A percentile compares a stretch with the other conserved stretches of the same genome.
These are phyloP conservation scores for Ensete glaucum DNA, from an alignment of 176 grass and related monocot genomes.

Conservation along the genomic window DNA sequence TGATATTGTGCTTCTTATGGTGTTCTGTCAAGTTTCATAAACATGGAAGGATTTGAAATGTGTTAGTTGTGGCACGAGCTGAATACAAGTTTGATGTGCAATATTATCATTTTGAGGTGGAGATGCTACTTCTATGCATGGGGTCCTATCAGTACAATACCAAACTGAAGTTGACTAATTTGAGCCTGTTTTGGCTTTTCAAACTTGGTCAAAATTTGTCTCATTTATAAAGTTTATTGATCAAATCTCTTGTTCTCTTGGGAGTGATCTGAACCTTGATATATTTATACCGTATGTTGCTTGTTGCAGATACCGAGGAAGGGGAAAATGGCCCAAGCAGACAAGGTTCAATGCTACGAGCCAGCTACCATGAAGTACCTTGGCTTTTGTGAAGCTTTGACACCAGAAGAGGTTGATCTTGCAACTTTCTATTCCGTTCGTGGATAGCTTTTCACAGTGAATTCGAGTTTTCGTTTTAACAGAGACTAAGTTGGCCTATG, in stretches of 20 bases:
- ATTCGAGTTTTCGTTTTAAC: not conserved
- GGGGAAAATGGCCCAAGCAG: slow-evolving; percentile 51
- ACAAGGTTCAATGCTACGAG: slow-evolving; percentile 88
- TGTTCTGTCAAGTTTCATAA: not conserved
- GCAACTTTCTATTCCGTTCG: not conserved
- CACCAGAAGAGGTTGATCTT: slow-evolving; percentile 63
- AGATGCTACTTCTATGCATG: too few relatives aligned
- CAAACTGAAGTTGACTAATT: too few relatives aligned
- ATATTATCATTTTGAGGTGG: too few relatives aligned
- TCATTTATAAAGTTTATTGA: too few relatives aligned
- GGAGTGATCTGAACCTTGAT: not conserved
- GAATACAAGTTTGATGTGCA: too few relatives aligned
- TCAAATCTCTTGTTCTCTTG: too few relatives aligned
- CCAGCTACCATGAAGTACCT: slow-evolving; percentile 98
- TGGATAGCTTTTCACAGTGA: not conserved
- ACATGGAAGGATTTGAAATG: too few relatives aligned
- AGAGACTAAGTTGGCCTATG: not conserved
- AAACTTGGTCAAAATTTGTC: too few relatives aligned
- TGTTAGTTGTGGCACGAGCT: too few relatives aligned
- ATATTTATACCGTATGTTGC: not conserved
- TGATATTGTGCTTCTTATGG: not conserved
- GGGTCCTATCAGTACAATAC: too few relatives aligned
- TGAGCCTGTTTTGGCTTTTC: too few relatives aligned
- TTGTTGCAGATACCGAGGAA: slow-evolving; percentile 66
- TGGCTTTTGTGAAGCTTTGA: slow-evolving; percentile 66